A percentile compares a stretch with the other conserved stretches of the same genome.
These are phyloP conservation scores for Stagonosporopsis tanaceti DNA, from an alignment of 2,329 filamentous ascomycete species.

Conservation along the genomic window DNA sequence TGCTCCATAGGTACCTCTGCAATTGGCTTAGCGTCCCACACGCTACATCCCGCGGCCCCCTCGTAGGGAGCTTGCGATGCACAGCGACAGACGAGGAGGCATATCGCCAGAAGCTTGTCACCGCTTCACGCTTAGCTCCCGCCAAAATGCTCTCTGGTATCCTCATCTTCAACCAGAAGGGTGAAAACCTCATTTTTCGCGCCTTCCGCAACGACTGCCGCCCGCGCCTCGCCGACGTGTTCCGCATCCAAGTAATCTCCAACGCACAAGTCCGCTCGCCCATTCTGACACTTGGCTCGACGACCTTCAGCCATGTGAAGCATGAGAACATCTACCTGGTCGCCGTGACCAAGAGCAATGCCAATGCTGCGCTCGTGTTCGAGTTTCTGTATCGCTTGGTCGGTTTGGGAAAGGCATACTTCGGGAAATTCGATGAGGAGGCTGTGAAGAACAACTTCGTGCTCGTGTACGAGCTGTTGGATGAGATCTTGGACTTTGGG, in stretches of 20 bases:
- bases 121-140: constrained; percentile 8
- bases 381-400: constrained; percentile 96
- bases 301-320: constrained; percentile 99
- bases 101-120: constrained; percentile 4
- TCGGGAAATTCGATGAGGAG: constrained; percentile 99
- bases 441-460: constrained; percentile 99
- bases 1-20: constrained; percentile 13
- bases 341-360: constrained; percentile 97
- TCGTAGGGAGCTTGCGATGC: constrained; percentile 17
- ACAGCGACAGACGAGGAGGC: constrained; percentile 4
- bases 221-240: constrained; percentile 95
- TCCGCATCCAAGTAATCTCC: constrained; percentile 98
- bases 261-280: constrained; percentile 97
- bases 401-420: constrained; percentile 90
- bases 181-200: constrained; percentile 99
- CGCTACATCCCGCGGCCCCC: constrained; percentile 9
- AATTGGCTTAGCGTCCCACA: constrained; percentile 1
- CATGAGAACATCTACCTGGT: constrained; percentile 99
- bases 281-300: constrained; percentile 95
- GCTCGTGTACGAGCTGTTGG: constrained; percentile 93
- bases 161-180: constrained; percentile 98
- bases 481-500: constrained; percentile 98
- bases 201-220: constrained; percentile 99
- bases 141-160: constrained; percentile 88
- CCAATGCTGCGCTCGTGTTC: constrained; percentile 96